Evolutionary conservation across 306 rosid genomes (phyloP).

Genomic region (Begonia masoniana): DNA sequence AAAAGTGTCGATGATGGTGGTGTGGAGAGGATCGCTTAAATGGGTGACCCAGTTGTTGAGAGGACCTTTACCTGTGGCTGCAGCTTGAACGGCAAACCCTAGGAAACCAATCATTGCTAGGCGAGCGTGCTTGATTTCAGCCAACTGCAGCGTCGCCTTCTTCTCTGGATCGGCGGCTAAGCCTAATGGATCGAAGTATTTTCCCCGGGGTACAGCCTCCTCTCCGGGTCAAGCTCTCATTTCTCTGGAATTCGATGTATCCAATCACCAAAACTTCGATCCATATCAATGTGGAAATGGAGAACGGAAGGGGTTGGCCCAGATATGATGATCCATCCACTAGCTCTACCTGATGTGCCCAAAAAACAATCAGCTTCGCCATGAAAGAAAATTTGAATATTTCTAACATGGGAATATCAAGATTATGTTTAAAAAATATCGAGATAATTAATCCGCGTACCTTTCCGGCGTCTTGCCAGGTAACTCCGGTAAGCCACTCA

Average conservation of each 20-base stretch:
- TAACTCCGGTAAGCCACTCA: slow-evolving; percentile 50
- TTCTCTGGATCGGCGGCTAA: slow-evolving; percentile 73
- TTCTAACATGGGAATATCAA: neutral
- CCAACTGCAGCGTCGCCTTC: slow-evolving; percentile 74
- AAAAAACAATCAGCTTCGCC: too few species aligned
- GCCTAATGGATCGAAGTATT: slow-evolving; percentile 70
- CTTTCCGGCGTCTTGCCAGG: slow-evolving; percentile 99
- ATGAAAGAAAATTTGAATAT: too few species aligned
- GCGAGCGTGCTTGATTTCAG: slow-evolving; percentile 91
- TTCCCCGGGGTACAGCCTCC: slow-evolving; percentile 97
- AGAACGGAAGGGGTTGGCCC: slow-evolving; percentile 91
- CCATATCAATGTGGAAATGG: slow-evolving; percentile 70
- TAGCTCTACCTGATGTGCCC: slow-evolving; percentile 57
- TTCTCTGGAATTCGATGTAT: slow-evolving; percentile 91
- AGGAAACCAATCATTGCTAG: slow-evolving; percentile 85
- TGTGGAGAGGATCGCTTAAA: slow-evolving; percentile 95
- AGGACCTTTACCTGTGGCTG: slow-evolving; percentile 83
- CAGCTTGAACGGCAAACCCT: slow-evolving; percentile 87
- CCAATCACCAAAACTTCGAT: slow-evolving; percentile 75
- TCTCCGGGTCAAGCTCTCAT: slow-evolving; percentile 81
- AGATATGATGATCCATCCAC: slow-evolving; percentile 85
- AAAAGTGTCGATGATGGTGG: slow-evolving; percentile 78
- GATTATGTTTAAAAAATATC: too few species aligned
- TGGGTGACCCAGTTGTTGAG: slow-evolving; percentile 99
- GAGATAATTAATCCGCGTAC: slow-evolving; percentile 11